These are phyloP conservation scores for Neophaeococcomyces aloes DNA, from an alignment of 2,329 filamentous ascomycete genomes.

Conservation along the genomic window DNA sequence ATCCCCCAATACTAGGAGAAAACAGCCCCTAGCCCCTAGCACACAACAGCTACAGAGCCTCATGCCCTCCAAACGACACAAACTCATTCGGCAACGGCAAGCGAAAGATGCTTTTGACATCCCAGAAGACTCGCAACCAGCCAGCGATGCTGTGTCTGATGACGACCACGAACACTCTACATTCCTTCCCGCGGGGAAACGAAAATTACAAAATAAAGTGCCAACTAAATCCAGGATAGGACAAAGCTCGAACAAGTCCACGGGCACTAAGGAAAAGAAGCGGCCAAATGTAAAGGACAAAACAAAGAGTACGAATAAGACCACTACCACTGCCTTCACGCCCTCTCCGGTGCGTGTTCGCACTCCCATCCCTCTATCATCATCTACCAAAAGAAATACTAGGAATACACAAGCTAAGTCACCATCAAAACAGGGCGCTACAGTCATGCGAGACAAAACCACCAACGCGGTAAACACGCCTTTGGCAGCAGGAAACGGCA, in stretches of 20 bases:
- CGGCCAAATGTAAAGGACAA: slow-evolving; percentile 17
- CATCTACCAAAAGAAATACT: slow-evolving; percentile 6
- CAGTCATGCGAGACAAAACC: slow-evolving; percentile 1
- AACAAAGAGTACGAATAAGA: slow-evolving; percentile 12
- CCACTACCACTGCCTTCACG: slow-evolving; percentile 7
- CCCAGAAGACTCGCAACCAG: slow-evolving; percentile 13
- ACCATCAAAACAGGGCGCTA: slow-evolving; percentile 17
- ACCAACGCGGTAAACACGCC: background rate
- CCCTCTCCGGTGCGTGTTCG: slow-evolving; percentile 14
- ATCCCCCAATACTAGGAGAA: slow-evolving; percentile 8
- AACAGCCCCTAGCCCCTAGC: slow-evolving; percentile 1
- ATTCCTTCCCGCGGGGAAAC: slow-evolving; percentile 15
- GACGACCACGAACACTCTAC: slow-evolving; percentile 15
- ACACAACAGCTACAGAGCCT: slow-evolving; percentile 6
- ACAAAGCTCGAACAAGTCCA: background rate
- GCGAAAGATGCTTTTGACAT: slow-evolving; percentile 15
- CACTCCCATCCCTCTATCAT: slow-evolving; percentile 13
- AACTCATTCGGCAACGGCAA: background rate
- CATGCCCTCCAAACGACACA: slow-evolving; percentile 6
- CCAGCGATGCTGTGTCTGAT: background rate
- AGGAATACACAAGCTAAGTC: slow-evolving; percentile 19
- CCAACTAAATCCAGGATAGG: background rate
- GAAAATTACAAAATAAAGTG: slow-evolving; percentile 4
- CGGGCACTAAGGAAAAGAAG: slow-evolving; percentile 4
- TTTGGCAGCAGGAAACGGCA: slow-evolving; percentile 1